Percentiles rank a stretch among this genome's conserved stretches.
These are phyloP conservation scores for Penicillium sp. DNA, from an alignment of 2,329 filamentous ascomycete genomes.

Conservation along the genomic window DNA sequence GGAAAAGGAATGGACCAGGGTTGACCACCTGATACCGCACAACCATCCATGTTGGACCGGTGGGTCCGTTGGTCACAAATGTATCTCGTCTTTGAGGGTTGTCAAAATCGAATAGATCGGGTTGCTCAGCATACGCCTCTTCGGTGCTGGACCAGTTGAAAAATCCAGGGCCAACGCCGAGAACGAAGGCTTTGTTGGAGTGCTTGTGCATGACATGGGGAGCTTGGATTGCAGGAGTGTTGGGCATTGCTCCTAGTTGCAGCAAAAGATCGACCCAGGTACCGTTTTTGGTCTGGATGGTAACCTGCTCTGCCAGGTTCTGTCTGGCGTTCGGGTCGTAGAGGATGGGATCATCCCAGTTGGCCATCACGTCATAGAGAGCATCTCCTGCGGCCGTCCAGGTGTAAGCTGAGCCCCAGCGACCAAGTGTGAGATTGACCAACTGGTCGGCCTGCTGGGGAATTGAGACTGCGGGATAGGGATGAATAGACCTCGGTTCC, in stretches of 20 bases:
- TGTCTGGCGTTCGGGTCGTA: slow-evolving; percentile 29
- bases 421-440: slow-evolving; percentile 37
- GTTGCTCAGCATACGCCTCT: slow-evolving; percentile 39
- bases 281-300: slow-evolving; percentile 35
- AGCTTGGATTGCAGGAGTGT: slow-evolving; percentile 27
- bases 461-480: slow-evolving; percentile 45
- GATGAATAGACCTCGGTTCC: slow-evolving; percentile 9
- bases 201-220: slow-evolving; percentile 52
- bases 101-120: slow-evolving; percentile 47
- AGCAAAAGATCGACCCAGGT: slow-evolving; percentile 43
- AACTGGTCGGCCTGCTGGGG: slow-evolving; percentile 50
- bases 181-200: slow-evolving; percentile 45
- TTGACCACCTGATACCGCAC: slow-evolving; percentile 48
- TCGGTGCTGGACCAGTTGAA: slow-evolving; percentile 45
- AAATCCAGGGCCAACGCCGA: slow-evolving; percentile 39
- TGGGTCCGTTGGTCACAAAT: slow-evolving; percentile 33
- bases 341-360: slow-evolving; percentile 35
- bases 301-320: slow-evolving; percentile 27
- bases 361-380: slow-evolving; percentile 26
- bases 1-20: slow-evolving; percentile 49
- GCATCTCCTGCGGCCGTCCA: slow-evolving; percentile 32
- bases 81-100: slow-evolving; percentile 45
- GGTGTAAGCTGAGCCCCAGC: slow-evolving; percentile 28
- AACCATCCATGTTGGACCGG: slow-evolving; percentile 41
- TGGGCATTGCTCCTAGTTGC: slow-evolving; percentile 25